Percentiles rank a stretch among this genome's conserved stretches.
phyloP scores from a whole-genome alignment of 352 stramenopile species.

The Phytophthora pinifolia region DNA sequence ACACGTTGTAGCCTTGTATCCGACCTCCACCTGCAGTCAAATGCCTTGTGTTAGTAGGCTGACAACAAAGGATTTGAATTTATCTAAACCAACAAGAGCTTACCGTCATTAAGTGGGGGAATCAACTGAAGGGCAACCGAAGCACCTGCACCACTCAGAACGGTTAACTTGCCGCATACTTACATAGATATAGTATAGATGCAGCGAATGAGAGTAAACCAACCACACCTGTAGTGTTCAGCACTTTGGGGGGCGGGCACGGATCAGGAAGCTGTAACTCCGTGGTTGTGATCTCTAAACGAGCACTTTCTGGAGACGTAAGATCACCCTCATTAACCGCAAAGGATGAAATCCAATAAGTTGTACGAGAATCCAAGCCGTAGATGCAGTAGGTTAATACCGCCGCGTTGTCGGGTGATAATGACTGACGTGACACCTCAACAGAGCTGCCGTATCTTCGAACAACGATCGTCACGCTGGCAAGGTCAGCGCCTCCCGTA shows the following conservation, averaged over 20 bases:
- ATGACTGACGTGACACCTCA: conserved; percentile 6
- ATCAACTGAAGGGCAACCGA: conserved; percentile 44
- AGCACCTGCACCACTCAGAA: conserved; percentile 30
- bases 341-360: conserved; percentile 37
- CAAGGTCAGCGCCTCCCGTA: conserved; percentile 37
- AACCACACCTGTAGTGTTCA: conserved; percentile 44
- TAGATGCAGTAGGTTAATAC: conserved; percentile 29
- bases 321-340: conserved; percentile 28
- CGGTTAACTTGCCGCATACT: background rate
- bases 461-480: conserved; percentile 29
- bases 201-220: background rate
- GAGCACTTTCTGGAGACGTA: conserved; percentile 15
- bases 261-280: conserved; percentile 31
- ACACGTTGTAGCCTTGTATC: conserved; percentile 62
- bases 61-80: background rate
- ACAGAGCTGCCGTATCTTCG: conserved; percentile 12
- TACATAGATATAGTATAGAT: too few species aligned
- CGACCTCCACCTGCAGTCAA: conserved; percentile 38
- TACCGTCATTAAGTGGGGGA: conserved; percentile 46
- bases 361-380: conserved; percentile 36
- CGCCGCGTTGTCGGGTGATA: conserved; percentile 7
- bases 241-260: conserved; percentile 43
- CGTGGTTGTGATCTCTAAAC: conserved; percentile 22
- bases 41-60: background rate
- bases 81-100: background rate